Percentiles rank a stretch among this genome's conserved stretches.
Evolutionary conservation across 441 rosid species (phyloP).

Genomic region (Pelargonium exstipulatum): DNA sequence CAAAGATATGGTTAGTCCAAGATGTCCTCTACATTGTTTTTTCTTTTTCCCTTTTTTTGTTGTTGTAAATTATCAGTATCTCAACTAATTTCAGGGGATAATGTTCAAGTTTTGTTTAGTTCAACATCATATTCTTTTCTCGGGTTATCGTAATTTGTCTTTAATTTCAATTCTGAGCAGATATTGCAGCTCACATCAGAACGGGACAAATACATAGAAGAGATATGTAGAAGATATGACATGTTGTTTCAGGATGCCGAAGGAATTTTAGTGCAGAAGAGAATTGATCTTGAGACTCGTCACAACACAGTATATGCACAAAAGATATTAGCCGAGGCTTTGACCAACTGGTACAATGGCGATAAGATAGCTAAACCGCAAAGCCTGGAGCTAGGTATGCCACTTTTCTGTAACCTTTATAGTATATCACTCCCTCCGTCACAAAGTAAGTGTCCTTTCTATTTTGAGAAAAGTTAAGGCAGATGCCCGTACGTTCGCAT

Average conservation of each 20-base stretch:
- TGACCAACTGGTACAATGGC: not conserved
- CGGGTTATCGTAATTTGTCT: not conserved
- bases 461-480: too few relatives aligned
- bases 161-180: conserved; percentile 13
- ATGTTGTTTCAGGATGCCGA: conserved; percentile 22
- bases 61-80: not conserved
- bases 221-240: conserved; percentile 21
- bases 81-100: not conserved
- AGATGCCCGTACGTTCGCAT: too few relatives aligned
- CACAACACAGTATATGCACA: conserved; percentile 5
- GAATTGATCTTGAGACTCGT: conserved; percentile 10
- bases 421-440: too few relatives aligned
- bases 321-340: conserved; percentile 20
- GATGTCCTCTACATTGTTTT: not conserved
- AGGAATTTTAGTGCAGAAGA: conserved; percentile 10
- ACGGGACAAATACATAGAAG: conserved; percentile 20
- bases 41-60: too few relatives aligned
- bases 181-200: conserved; percentile 20
- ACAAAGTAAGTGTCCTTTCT: too few relatives aligned
- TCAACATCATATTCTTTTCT: not conserved
- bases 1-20: conserved; percentile 21
- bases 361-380: not conserved
- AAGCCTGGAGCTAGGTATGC: conserved; percentile 6
- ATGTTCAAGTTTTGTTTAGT: not conserved
- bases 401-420: not conserved